Percentiles rank a stretch among this genome's conserved stretches.
Evolutionary conservation across 257 asterid species (phyloP).

Genomic region (Solanum chiquidenum): DNA sequence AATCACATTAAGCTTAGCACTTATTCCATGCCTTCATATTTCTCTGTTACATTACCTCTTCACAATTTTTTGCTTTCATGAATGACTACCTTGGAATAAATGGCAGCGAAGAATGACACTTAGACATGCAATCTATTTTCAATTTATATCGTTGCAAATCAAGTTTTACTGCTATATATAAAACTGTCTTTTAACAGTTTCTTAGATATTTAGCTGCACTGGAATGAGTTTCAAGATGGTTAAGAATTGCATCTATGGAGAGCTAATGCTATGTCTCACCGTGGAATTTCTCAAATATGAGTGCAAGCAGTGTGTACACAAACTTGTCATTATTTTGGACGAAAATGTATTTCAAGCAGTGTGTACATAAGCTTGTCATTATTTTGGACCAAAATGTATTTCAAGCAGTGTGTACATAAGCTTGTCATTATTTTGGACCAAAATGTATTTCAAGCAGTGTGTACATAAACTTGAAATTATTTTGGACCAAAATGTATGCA

Average conservation of each 20-base stretch:
- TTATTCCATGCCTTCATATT: background rate
- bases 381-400: too few species aligned
- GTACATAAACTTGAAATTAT: too few species aligned
- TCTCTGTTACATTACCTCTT: background rate
- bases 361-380: too few species aligned
- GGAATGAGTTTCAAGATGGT: background rate
- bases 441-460: too few species aligned
- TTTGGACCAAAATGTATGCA: too few species aligned
- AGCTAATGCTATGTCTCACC: background rate
- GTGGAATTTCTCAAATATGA: background rate
- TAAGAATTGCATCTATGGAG: background rate
- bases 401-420: background rate
- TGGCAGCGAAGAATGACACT: background rate
- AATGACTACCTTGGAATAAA: background rate
- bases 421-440: too few species aligned
- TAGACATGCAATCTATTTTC: background rate
- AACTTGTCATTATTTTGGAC: too few species aligned
- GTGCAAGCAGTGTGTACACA: background rate
- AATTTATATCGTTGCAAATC: background rate
- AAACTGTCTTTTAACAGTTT: background rate
- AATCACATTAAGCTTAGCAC: background rate
- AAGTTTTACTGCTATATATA: background rate
- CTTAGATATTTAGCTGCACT: background rate
- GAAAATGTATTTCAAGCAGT: background rate
- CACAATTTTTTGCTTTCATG: background rate